A percentile compares a stretch with the other conserved stretches of the same genome.
Conservation (phyloP, 345 rosid species). For the Populus pruinosa region DNA sequence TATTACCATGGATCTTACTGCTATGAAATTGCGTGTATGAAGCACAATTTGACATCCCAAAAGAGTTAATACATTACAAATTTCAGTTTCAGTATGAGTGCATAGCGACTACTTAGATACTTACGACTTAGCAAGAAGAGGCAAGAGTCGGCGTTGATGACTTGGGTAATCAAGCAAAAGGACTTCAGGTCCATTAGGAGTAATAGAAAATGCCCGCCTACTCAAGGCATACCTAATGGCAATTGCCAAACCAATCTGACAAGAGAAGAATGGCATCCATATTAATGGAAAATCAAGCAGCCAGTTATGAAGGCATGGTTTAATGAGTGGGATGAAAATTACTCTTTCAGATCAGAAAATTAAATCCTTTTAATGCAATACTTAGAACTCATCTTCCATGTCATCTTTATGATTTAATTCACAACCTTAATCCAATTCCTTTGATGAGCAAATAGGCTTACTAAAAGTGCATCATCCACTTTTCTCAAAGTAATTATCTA, state of each 20-base stretch:
- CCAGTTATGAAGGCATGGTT: background rate
- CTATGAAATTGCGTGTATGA: background rate
- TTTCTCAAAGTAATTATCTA: background rate
- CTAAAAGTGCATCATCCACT: background rate
- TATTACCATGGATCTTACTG: background rate
- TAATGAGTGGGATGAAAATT: background rate
- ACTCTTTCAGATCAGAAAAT: background rate
- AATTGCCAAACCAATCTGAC: conserved; percentile 69
- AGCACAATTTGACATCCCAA: background rate
- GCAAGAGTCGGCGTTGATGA: conserved; percentile 87
- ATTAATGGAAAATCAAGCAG: background rate
- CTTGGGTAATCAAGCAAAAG: conserved; percentile 91
- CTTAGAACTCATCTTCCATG: background rate
- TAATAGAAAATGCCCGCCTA: conserved; percentile 75
- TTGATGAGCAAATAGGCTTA: background rate
- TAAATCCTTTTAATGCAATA: background rate
- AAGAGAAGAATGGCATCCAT: conserved; percentile 7
- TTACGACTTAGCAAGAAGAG: conserved; percentile 92
- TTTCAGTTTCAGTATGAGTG: background rate
- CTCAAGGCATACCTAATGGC: conserved; percentile 79
- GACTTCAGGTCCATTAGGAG: conserved; percentile 72
- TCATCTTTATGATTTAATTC: background rate
- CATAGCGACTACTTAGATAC: conserved; percentile 9
- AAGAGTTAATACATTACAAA: background rate
- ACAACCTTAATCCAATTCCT: background rate